Base-by-base conservation (phyloP, 148 eudicot species). In the Suaeda aralocaspica region DNA sequence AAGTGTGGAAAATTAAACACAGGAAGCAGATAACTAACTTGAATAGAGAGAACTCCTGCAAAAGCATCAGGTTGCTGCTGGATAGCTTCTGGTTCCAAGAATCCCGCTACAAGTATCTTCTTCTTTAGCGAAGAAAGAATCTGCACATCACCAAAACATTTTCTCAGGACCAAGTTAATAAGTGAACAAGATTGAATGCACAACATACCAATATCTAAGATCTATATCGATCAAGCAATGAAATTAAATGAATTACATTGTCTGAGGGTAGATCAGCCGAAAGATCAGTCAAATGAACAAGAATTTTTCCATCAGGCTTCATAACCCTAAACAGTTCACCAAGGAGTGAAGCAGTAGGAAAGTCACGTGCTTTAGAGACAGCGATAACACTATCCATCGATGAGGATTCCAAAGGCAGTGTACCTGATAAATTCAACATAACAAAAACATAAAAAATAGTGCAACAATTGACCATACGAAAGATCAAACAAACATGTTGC, bases 251-350 rank as follows among this genome's bases (percentile, higher is more conserved):
- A 28, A 69, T 66, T 81, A 76, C 77, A 76, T 84, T 49, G 59
- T 61, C 82, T 25, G 69, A 70, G 39, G 79, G 66, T 31, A 67
- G 68, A 75, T 71, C 75, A 31, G 67, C 62, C 72, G 83, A 59
- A 63, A 79, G 78, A 21, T 80, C 75, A 41, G 70, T 69, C 69
- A 76, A 74, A 30, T 79, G 67, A 64, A 93, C 64, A 45, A 90
- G 73, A 67, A 93, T 63, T 69, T 66, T 79, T 58, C 98, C 98
- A 78, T 79, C 92, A 44, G 98, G 95, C 82, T 88, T 93, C 70
- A 81, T 50, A 34, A 84, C 87, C 82, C 89, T 84, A 28, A 84
- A 85, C 41, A 90, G 66, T 72, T 87, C 90, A 59, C 67, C 76
- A 59, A 88, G 84, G 66, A 87, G 59, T 26, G 84, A 64, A 19